phyloP scores from a whole-genome alignment of 768 basidiomycete genomes.

The Rhodotorula diobovata region DNA sequence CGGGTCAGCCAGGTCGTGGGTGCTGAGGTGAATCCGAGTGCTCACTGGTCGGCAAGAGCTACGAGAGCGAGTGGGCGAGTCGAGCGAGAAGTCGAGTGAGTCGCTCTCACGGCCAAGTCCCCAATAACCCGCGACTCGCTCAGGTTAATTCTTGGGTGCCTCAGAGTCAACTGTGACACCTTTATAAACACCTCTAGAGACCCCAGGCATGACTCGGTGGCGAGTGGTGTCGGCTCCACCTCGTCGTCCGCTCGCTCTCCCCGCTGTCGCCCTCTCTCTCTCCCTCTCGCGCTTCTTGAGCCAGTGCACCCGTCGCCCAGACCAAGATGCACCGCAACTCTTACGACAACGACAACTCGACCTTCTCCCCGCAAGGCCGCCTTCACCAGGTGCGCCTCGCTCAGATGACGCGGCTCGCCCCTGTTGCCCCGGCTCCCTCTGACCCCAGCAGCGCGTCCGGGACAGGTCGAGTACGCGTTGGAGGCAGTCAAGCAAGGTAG shows the following conservation, averaged over 20 bases:
- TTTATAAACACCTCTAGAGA: no score
- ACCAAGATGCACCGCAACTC: constrained; percentile 37
- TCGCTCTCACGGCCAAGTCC: no score
- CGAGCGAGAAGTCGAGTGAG: background rate
- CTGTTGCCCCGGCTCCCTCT: background rate
- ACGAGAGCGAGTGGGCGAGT: background rate
- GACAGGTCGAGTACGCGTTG: constrained; percentile 61
- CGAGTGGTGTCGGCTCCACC: no score
- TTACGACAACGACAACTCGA: constrained; percentile 98
- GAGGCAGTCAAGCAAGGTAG: constrained; percentile 99
- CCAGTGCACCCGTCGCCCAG: background rate
- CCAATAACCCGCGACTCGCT: background rate
- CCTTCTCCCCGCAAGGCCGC: constrained; percentile 92
- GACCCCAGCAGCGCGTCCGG: no score
- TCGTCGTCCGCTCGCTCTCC: background rate
- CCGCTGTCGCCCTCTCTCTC: background rate
- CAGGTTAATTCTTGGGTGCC: background rate
- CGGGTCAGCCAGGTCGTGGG: background rate
- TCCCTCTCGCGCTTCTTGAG: background rate
- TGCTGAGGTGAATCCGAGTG: background rate
- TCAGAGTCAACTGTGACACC: no score
- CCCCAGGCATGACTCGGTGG: no score
- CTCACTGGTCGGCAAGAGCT: background rate
- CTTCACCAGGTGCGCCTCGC: constrained; percentile 56
- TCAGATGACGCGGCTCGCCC: background rate